Evolutionary conservation across 805 yeast genomes (phyloP).

Genomic region (Candida lessepsii): DNA sequence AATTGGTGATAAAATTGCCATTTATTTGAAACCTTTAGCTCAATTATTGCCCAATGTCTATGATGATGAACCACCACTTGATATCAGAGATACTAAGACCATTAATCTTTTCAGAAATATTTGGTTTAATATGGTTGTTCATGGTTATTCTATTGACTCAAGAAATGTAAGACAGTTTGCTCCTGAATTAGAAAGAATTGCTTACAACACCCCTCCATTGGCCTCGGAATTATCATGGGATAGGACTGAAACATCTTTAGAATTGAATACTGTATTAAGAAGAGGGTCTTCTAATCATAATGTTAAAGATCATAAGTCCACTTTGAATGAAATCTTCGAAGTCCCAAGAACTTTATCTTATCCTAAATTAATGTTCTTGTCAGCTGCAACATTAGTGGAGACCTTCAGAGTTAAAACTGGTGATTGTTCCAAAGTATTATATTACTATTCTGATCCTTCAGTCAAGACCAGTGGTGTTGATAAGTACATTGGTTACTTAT

Average conservation of each 20-base stretch:
- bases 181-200: conserved; percentile 61
- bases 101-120: conserved; percentile 73
- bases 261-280: conserved; percentile 84
- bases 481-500: conserved; percentile 63
- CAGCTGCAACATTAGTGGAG: conserved; percentile 80
- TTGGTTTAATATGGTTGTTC: conserved; percentile 93
- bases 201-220: conserved; percentile 82
- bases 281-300: conserved; percentile 85
- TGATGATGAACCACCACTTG: conserved; percentile 40
- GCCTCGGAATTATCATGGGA: conserved; percentile 79
- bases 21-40: conserved; percentile 72
- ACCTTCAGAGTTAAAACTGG: conserved; percentile 76
- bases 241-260: conserved; percentile 87
- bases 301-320: conserved; percentile 69
- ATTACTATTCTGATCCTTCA: conserved; percentile 86
- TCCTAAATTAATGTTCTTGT: conserved; percentile 82
- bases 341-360: conserved; percentile 57
- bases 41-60: conserved; percentile 61
- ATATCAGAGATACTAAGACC: conserved; percentile 45
- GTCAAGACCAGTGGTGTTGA: conserved; percentile 60
- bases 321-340: conserved; percentile 50
- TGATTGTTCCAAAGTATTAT: conserved; percentile 71
- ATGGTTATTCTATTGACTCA: conserved; percentile 74
- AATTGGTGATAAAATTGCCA: conserved; percentile 66
- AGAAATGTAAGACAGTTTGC: conserved; percentile 48